phyloP scores from a whole-genome alignment of 2,329 filamentous ascomycete genomes.

The Neodidymelliopsis sp. region DNA sequence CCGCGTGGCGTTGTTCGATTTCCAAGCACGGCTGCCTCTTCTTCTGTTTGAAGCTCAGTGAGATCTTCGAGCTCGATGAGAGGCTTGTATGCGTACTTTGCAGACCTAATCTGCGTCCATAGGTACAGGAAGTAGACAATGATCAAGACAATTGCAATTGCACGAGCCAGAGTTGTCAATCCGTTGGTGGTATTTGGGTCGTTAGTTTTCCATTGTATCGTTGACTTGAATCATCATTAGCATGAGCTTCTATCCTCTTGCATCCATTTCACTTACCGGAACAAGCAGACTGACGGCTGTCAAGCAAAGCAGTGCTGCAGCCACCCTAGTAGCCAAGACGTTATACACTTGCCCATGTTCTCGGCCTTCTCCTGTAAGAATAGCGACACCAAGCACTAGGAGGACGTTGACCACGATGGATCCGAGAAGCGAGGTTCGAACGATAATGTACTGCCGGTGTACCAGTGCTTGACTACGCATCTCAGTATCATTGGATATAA shows the following conservation, averaged over 20 bases:
- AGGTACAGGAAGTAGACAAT: slow-evolving; percentile 24
- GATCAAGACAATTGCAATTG: slow-evolving; percentile 21
- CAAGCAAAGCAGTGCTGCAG: slow-evolving; percentile 76
- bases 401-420: slow-evolving; percentile 87
- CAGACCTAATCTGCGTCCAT: slow-evolving; percentile 22
- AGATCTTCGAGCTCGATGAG: slow-evolving; percentile 23
- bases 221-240: slow-evolving; percentile 13
- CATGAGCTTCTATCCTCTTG: not conserved
- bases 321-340: slow-evolving; percentile 83
- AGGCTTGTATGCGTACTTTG: slow-evolving; percentile 24
- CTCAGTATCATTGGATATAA: too few species aligned
- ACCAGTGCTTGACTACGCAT: slow-evolving; percentile 75
- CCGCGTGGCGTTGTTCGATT: not conserved
- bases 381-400: slow-evolving; percentile 81
- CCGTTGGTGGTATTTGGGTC: not conserved
- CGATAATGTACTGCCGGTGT: slow-evolving; percentile 77
- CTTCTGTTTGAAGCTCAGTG: not conserved
- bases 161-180: slow-evolving; percentile 19
- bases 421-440: slow-evolving; percentile 86
- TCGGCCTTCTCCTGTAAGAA: slow-evolving; percentile 82
- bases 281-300: slow-evolving; percentile 81
- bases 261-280: slow-evolving; percentile 62
- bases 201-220: slow-evolving; percentile 3
- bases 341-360: slow-evolving; percentile 84
- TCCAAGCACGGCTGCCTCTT: slow-evolving; percentile 13